A percentile compares a stretch with the other conserved stretches of the same genome.
Evolutionary conservation across 2,329 filamentous ascomycete species (phyloP).

Genomic region (Cordyceps cicadae): DNA sequence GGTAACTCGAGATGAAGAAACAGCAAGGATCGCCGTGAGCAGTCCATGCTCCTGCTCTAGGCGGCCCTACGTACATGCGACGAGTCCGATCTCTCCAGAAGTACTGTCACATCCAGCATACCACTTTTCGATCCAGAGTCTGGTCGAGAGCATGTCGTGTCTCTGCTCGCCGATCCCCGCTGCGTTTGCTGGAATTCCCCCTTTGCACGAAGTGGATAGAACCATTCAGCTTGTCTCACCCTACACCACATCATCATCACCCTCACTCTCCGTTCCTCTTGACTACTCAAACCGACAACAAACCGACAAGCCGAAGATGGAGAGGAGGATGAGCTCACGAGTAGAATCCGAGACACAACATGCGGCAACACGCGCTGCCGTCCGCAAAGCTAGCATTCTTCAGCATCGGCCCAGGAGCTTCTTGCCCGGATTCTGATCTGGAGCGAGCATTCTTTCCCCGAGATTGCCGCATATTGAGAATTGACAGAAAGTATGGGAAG

Average conservation of each 20-base stretch:
- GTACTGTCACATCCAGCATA: not conserved
- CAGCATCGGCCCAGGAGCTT: not conserved
- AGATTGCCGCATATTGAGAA: not conserved
- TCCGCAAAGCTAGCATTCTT: constrained; percentile 3
- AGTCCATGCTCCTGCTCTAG: not conserved
- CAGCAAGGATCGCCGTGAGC: not conserved
- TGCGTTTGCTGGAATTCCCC: constrained; percentile 1
- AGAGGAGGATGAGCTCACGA: not conserved
- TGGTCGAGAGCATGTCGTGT: constrained; percentile 4
- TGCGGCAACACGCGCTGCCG: not conserved
- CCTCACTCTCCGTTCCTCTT: not conserved
- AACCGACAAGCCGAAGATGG: not conserved
- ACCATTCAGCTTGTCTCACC: constrained; percentile 1
- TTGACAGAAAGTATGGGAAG: not conserved
- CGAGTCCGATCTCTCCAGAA: not conserved
- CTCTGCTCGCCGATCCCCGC: not conserved
- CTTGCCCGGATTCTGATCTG: not conserved
- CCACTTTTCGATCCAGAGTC: not conserved
- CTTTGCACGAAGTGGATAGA: constrained; percentile 1
- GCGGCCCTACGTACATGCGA: not conserved
- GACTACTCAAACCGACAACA: not conserved
- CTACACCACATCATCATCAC: constrained; percentile 2
- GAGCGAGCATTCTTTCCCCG: not conserved
- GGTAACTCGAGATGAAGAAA: not conserved
- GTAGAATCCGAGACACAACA: constrained; percentile 5